Evolutionary conservation across 352 stramenopile genomes (phyloP).

Genomic region (Peronospora farinosa): DNA sequence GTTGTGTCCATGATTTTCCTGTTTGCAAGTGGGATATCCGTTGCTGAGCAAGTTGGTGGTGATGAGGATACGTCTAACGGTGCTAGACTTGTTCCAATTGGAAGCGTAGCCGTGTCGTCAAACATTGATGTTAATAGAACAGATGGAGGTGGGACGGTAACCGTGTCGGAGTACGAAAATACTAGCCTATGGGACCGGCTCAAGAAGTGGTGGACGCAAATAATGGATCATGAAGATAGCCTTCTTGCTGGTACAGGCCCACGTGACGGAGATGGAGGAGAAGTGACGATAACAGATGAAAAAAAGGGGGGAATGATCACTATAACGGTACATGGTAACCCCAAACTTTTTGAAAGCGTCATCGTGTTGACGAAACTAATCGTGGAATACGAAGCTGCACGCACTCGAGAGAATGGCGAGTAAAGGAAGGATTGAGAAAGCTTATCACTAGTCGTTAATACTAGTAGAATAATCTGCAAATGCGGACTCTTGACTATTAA

Average conservation of each 20-base stretch:
- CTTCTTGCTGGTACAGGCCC: not conserved
- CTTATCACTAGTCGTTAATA: not conserved
- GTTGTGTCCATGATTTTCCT: not conserved
- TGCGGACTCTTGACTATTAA: too few species aligned
- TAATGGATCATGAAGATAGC: slow-evolving; percentile 1
- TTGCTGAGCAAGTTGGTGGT: not conserved
- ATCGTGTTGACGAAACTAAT: slow-evolving; percentile 5
- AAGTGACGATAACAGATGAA: slow-evolving; percentile 2
- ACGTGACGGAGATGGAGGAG: not conserved
- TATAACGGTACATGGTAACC: slow-evolving; percentile 5
- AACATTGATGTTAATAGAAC: not conserved
- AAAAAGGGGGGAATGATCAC: slow-evolving; percentile 1
- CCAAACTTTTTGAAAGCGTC: slow-evolving; percentile 1
- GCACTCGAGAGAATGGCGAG: not conserved
- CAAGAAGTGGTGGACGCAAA: slow-evolving; percentile 7
- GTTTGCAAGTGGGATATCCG: not conserved
- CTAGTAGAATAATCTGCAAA: not conserved
- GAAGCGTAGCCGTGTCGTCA: not conserved
- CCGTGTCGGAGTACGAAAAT: slow-evolving; percentile 10
- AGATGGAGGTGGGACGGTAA: slow-evolving; percentile 7
- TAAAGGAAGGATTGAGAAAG: not conserved
- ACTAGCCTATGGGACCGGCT: slow-evolving; percentile 8
- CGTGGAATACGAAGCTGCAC: not conserved
- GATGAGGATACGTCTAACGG: too few species aligned
- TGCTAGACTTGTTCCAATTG: not conserved